phyloP scores from a whole-genome alignment of 2,329 filamentous ascomycete genomes.

The Aspergillus ochraceoroseus region DNA sequence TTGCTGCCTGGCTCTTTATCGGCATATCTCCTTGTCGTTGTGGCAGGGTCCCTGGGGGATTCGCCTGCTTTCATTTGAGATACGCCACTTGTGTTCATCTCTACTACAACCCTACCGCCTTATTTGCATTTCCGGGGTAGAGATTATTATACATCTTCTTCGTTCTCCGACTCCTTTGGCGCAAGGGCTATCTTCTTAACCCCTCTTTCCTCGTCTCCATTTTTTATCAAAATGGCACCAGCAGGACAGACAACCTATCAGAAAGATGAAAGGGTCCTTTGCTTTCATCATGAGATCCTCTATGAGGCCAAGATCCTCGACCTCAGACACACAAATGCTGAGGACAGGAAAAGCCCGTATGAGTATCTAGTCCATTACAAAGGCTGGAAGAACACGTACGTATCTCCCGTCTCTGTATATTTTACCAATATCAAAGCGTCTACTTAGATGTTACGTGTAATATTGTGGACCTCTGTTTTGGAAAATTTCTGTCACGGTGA shows the following conservation, averaged over 20 bases:
- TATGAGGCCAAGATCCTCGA: slow-evolving; percentile 97
- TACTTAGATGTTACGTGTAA: not conserved
- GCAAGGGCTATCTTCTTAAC: not conserved
- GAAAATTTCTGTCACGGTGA: not conserved
- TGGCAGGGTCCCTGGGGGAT: too few species aligned
- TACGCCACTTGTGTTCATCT: not conserved
- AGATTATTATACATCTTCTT: not conserved
- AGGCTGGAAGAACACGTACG: slow-evolving; percentile 95
- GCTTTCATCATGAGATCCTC: slow-evolving; percentile 94
- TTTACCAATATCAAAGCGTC: not conserved
- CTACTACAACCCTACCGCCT: not conserved
- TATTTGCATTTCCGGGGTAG: not conserved
- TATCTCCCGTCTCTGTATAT: slow-evolving; percentile 7
- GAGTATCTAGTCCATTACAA: slow-evolving; percentile 97
- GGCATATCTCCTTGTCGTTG: too few species aligned
- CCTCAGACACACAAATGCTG: slow-evolving; percentile 56
- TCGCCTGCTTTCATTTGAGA: too few species aligned
- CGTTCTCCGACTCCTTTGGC: slow-evolving; percentile 2
- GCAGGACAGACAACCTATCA: slow-evolving; percentile 53
- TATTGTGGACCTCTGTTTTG: not conserved
- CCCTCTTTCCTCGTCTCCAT: not conserved
- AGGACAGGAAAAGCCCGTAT: slow-evolving; percentile 67
- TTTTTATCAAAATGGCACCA: slow-evolving; percentile 53
- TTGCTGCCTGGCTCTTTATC: too few species aligned
- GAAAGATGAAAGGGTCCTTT: slow-evolving; percentile 87